Base-by-base conservation (phyloP, 495 filamentous ascomycete species). In the Aspergillus olivimuriae region DNA sequence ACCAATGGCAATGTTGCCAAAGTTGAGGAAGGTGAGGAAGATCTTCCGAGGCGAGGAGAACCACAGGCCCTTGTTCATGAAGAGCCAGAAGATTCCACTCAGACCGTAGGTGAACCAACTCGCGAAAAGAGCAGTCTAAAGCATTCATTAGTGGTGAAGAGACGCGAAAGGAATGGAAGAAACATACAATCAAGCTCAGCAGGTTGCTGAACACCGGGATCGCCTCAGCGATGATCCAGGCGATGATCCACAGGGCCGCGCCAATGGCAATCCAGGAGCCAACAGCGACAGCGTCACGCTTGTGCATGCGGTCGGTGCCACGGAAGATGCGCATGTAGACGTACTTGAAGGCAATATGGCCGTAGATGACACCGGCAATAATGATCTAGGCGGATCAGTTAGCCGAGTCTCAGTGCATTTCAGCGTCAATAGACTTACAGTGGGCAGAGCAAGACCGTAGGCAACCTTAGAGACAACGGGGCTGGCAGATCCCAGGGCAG, bases 371-470 rank as follows among this genome's bases (percentile, higher is more conserved):
- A 41, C 82, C 70, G 2, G 70, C 62, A 16, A 74, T 65, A 34
- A 74, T 55, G 18, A 86, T 76, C 48, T 68, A 28, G 24, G 24
- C 24, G 0, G 41, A 66, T 37, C 17, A 21, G 1, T 36, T 45
- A 38, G 23, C 17, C 8, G n/a, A 20, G 15, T 17, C 17, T 3
- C 2, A n/a, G 14, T 9, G 4, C n/a, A 8, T 2, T 23, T 17
- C 21, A n/a, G 19, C 17, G 2, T 9, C 17, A n/a, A 11, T 16
- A 19, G 20, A 11, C 17, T 2, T 38, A 72, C 79, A 8, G 84
- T 87, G 0, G 88, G 88, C 3, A 87, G 60, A 2, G 86, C 87
- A 46, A 94, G 70, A 14, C 87, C 87, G 53, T 85, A 94, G 2
- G 86, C 83, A 21, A 71, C 48, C 61, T 88, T 89, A 40, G 80